Base-by-base conservation (phyloP, 2,329 filamentous ascomycete species). In the Diaporthe sp. region DNA sequence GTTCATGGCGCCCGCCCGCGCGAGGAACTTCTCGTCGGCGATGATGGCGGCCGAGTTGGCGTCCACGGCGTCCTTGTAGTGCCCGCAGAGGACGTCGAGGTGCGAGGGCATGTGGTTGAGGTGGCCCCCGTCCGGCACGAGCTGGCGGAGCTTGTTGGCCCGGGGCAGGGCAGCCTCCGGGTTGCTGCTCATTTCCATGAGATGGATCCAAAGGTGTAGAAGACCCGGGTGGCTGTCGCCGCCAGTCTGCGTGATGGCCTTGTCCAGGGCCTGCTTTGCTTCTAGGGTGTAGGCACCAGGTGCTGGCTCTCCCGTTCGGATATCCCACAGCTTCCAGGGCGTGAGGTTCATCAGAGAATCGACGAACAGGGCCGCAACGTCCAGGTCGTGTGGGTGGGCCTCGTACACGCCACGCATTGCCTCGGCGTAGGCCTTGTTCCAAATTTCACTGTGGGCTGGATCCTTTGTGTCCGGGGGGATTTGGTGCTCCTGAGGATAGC, bases 81-180 rank as follows among this genome's bases (percentile, higher is more conserved):
- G 90, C 17, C 94, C 94, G 39, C 92, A 89, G 0, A 95, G 87
- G 15, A 94, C 89, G 81, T 96, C 94, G 49, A 96, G 86, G 82
- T 96, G 94, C 0, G 91, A 91, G 0, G 94, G 94, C 94, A 96
- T 96, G 71, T 77, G 76, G 34, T 70, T 76, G 0, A 94, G 84
- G 82, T 95, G 94, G 0, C 93, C 93, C 0, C 90, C 88, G 80
- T 95, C 93, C 0, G 93, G 93, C 0, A 93, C 89, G 2, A 95
- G 87, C 13, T 86, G 87, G 31, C 93, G 90, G 15, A 95, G 86
- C 22, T 85, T 84, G 79, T 95, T 89, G 7, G 92, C 93, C 0
- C 89, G 86, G 0, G 88, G 85, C 22, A 94, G 82, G 1, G 92
- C 94, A 1, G 84, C 81, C 81, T 94, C 93, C 0, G 93, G 88